A percentile compares a stretch with the other conserved stretches of the same genome.
phyloP scores from a whole-genome alignment of 1,284 basidiomycete genomes.

The Inonotus hispidus region DNA sequence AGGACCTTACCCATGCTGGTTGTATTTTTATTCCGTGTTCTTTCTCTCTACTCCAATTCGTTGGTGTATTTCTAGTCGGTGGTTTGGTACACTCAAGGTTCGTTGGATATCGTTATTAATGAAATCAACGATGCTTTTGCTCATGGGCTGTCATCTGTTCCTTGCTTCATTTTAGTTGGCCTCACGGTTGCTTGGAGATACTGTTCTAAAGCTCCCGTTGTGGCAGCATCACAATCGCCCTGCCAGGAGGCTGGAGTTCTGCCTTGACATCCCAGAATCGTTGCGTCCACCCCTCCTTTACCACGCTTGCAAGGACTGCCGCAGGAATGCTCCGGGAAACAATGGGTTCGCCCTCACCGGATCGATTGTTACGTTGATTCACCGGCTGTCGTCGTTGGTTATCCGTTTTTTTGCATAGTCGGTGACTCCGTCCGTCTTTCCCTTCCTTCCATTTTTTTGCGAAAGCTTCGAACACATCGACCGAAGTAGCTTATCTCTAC shows the following conservation, averaged over 20 bases:
- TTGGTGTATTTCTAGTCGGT: slow-evolving; percentile 6
- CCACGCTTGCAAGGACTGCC: neutral
- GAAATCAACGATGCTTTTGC: neutral
- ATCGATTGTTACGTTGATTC: too few relatives aligned
- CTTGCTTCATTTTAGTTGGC: neutral
- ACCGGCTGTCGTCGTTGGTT: too few relatives aligned
- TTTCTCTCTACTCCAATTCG: neutral
- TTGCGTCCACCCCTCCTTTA: neutral
- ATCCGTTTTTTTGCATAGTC: too few relatives aligned
- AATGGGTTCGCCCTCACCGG: neutral
- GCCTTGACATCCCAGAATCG: neutral
- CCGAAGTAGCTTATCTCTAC: too few relatives aligned
- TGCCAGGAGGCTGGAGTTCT: neutral
- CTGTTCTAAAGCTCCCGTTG: neutral
- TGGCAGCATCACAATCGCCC: neutral
- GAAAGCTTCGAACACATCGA: too few relatives aligned
- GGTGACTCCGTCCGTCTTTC: too few relatives aligned
- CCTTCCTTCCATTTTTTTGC: too few relatives aligned
- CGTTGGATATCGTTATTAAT: neutral
- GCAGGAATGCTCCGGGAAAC: neutral
- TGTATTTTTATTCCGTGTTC: slow-evolving; percentile 12
- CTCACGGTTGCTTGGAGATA: neutral
- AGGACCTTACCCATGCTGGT: neutral
- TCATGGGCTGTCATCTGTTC: neutral
- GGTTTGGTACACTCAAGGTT: neutral